These are phyloP conservation scores for Penicillium sp. DNA, from an alignment of 2,329 filamentous ascomycete species.

Conservation along the genomic window DNA sequence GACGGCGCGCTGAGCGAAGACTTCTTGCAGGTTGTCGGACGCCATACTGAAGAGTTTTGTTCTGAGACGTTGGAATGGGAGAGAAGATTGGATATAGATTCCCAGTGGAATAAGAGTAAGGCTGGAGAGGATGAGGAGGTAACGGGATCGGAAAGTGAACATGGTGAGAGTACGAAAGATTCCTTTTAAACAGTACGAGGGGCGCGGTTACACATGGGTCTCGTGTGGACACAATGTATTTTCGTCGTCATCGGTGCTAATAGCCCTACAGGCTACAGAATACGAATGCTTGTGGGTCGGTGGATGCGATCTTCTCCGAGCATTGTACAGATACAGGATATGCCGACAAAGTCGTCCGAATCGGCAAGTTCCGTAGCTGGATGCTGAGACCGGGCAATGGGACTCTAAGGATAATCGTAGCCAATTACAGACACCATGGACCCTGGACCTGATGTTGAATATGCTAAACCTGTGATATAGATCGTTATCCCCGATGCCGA, in stretches of 20 bases:
- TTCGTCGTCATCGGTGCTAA: neutral
- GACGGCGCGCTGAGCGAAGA: conserved; percentile 9
- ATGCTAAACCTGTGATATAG: neutral
- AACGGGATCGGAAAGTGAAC: neutral
- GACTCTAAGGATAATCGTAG: neutral
- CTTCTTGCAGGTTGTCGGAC: neutral
- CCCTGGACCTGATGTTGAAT: neutral
- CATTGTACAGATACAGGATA: neutral
- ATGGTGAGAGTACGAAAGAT: neutral
- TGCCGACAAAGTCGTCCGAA: neutral
- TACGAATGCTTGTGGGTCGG: neutral
- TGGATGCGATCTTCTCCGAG: neutral
- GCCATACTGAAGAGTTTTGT: conserved; percentile 1
- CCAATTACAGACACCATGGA: neutral
- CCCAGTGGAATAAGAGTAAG: conserved; percentile 1
- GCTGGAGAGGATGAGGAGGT: neutral
- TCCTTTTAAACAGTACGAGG: neutral
- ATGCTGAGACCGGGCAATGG: neutral
- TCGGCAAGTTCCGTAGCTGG: neutral
- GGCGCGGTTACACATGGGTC: neutral
- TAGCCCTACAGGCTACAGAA: neutral
- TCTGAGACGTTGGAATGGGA: conserved; percentile 7
- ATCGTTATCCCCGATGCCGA: neutral
- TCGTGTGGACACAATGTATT: too few species aligned
- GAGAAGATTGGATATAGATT: neutral